Evolutionary conservation across 768 basidiomycete species (phyloP).

Genomic region (Stropharia rugosoannulata): DNA sequence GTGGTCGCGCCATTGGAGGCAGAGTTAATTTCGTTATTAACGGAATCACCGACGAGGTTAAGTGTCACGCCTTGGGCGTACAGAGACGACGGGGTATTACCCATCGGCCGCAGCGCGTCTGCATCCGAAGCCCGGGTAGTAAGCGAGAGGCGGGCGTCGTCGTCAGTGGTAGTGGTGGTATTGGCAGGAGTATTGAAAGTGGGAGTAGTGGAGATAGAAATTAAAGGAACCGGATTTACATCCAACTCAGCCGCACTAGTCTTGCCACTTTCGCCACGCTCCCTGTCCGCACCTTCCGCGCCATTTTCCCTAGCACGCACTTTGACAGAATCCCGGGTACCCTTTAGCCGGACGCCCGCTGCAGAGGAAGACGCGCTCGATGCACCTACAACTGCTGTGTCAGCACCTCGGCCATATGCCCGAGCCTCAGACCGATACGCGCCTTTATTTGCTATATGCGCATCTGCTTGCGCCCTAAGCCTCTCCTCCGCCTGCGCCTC

Average conservation of each 20-base stretch:
- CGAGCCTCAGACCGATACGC: not conserved
- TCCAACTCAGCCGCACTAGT: not conserved
- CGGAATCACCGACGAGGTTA: not conserved
- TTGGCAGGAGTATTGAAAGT: not conserved
- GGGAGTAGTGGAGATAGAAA: not conserved
- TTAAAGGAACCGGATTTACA: not conserved
- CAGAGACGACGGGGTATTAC: slow-evolving; percentile 2
- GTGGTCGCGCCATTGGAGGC: not conserved
- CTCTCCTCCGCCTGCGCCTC: not conserved
- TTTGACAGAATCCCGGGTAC: too few species aligned
- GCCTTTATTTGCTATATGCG: not conserved
- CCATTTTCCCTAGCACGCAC: too few species aligned
- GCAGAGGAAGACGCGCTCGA: not conserved
- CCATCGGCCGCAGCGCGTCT: not conserved
- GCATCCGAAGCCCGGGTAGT: not conserved
- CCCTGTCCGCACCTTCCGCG: too few species aligned
- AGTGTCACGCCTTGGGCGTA: slow-evolving; percentile 1
- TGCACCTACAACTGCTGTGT: not conserved
- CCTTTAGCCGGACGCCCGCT: not conserved
- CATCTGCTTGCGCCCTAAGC: not conserved
- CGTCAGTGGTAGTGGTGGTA: not conserved
- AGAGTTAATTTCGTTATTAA: not conserved
- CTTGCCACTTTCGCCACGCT: not conserved
- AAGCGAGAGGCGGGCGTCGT: not conserved
- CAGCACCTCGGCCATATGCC: not conserved